Conservation (phyloP, 495 filamentous ascomycete species). For the Penicillium cosmopolitanum region DNA sequence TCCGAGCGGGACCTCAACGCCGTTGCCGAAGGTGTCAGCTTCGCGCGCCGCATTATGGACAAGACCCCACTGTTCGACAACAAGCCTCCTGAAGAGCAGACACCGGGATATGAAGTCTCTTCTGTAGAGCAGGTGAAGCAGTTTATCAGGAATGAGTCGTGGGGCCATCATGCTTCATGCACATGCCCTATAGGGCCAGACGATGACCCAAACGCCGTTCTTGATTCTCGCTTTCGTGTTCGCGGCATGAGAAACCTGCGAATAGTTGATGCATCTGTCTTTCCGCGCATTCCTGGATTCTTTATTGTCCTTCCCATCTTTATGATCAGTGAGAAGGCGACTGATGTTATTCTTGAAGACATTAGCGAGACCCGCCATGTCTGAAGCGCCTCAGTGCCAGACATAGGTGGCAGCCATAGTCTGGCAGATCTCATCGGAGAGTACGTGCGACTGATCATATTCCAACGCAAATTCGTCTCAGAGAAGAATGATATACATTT, state of each 20-base stretch:
- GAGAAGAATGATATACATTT: too few species aligned
- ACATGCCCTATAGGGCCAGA: conserved; percentile 55
- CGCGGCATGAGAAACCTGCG: conserved; percentile 52
- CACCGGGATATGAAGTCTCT: conserved; percentile 41
- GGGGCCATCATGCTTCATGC: conserved; percentile 57
- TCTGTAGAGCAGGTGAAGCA: conserved; percentile 44
- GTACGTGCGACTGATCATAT: too few species aligned
- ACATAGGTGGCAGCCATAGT: too few species aligned
- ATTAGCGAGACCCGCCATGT: too few species aligned
- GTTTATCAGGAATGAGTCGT: conserved; percentile 49
- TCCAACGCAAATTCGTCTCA: too few species aligned
- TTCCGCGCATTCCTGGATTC: conserved; percentile 53
- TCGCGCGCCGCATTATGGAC: conserved; percentile 41
- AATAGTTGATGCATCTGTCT: conserved; percentile 60
- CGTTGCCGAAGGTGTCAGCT: conserved; percentile 45
- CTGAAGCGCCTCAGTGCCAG: too few species aligned
- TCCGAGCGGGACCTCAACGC: conserved; percentile 45
- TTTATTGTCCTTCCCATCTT: conserved; percentile 56
- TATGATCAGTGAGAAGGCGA: conserved; percentile 60
- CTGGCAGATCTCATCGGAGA: too few species aligned
- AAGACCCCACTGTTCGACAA: conserved; percentile 17
- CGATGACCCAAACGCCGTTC: conserved; percentile 53
- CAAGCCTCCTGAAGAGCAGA: conserved; percentile 33
- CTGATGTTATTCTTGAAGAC: conserved; percentile 46
- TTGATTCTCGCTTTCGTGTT: conserved; percentile 58